Percentiles rank a stretch among this genome's conserved stretches.
These are phyloP conservation scores for Paecilomyces fulvus DNA, from an alignment of 2,329 filamentous ascomycete species.

Conservation along the genomic window DNA sequence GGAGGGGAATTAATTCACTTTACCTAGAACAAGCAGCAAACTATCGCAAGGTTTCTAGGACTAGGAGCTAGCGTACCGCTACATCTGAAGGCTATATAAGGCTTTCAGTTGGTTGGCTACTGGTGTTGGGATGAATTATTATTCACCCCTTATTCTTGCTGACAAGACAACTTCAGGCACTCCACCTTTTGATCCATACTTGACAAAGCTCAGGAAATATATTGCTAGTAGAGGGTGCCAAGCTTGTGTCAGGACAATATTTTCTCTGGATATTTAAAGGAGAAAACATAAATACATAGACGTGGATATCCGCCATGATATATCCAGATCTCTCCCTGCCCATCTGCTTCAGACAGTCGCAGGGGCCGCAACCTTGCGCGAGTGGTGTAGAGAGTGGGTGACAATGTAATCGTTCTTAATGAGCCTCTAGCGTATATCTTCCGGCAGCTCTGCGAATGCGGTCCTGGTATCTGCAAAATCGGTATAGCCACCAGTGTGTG, in stretches of 20 bases:
- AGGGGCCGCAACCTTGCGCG: constrained; percentile 43
- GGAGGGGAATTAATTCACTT: constrained; percentile 10
- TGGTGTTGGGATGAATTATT: background rate
- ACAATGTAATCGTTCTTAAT: constrained; percentile 37
- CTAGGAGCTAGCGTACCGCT: too few relatives aligned
- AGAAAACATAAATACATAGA: too few relatives aligned
- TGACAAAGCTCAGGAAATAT: background rate
- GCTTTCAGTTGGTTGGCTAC: background rate
- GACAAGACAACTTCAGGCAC: background rate
- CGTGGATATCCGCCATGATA: too few relatives aligned
- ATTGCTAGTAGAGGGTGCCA: too few relatives aligned
- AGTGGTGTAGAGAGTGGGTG: constrained; percentile 45
- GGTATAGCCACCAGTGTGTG: constrained; percentile 42
- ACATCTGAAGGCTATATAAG: too few relatives aligned
- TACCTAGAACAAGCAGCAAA: constrained; percentile 26
- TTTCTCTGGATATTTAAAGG: too few relatives aligned
- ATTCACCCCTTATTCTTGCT: background rate
- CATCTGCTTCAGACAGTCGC: too few relatives aligned
- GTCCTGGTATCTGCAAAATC: constrained; percentile 48
- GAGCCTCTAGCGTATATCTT: constrained; percentile 25
- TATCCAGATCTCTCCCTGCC: too few relatives aligned
- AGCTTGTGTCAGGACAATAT: too few relatives aligned
- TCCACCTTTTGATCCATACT: background rate
- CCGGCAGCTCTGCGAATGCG: constrained; percentile 41
- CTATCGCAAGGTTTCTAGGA: background rate